Percentiles rank a stretch among this genome's conserved stretches.
phyloP scores from a whole-genome alignment of 2,329 filamentous ascomycete genomes.

The Knoxdaviesia capensis region DNA sequence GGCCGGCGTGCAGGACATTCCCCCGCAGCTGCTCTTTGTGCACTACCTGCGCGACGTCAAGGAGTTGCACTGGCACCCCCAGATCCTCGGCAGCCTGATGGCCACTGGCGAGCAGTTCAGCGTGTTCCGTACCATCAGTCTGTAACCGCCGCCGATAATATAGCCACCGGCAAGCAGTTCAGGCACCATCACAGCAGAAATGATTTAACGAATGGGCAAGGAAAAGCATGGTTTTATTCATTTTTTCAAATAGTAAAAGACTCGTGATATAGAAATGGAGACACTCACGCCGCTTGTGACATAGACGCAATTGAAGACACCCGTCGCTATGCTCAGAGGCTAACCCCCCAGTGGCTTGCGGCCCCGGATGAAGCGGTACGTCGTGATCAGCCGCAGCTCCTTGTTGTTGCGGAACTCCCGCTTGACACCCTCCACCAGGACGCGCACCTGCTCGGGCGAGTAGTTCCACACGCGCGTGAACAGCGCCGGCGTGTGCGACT shows the following conservation, averaged over 20 bases:
- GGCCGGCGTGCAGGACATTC: conserved; percentile 72
- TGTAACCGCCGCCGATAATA: conserved; percentile 21
- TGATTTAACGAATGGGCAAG: too few species aligned
- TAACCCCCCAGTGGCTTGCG: conserved; percentile 6
- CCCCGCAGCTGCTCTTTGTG: conserved; percentile 85
- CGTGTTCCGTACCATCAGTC: conserved; percentile 67
- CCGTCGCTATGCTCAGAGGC: too few species aligned
- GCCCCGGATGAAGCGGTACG: conserved; percentile 14
- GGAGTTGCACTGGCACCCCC: conserved; percentile 93
- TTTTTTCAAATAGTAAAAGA: too few species aligned
- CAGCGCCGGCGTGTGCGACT: conserved; percentile 18
- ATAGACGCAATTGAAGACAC: too few species aligned
- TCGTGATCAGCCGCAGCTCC: conserved; percentile 14
- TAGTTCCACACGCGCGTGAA: conserved; percentile 18
- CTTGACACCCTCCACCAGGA: conserved; percentile 21
- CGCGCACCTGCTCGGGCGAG: conserved; percentile 17
- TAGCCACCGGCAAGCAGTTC: too few species aligned
- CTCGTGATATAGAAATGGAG: too few species aligned
- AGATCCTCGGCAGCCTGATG: conserved; percentile 78
- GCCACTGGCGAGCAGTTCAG: conserved; percentile 83
- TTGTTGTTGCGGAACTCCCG: conserved; percentile 14
- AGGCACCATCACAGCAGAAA: too few species aligned
- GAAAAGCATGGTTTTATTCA: too few species aligned
- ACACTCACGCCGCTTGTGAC: too few species aligned
- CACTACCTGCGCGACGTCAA: conserved; percentile 92